phyloP scores from a whole-genome alignment of 2,329 filamentous ascomycete species.

The Elsinoe arachidis region DNA sequence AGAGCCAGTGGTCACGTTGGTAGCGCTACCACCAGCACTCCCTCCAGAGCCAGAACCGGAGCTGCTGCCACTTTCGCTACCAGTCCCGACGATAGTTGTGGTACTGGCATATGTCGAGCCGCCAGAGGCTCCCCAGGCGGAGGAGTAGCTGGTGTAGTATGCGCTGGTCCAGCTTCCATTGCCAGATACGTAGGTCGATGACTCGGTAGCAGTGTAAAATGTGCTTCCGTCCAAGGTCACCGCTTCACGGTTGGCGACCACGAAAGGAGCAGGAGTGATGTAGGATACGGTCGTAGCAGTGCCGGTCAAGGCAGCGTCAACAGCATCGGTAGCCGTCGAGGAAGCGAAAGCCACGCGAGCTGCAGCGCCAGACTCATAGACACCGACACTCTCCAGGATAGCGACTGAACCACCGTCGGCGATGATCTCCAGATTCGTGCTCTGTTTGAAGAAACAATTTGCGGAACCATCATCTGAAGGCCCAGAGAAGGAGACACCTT shows the following conservation, averaged over 20 bases:
- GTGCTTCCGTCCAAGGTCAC: slow-evolving; percentile 25
- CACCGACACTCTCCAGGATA: slow-evolving; percentile 19
- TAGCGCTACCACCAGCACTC: slow-evolving; percentile 17
- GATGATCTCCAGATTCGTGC: slow-evolving; percentile 20
- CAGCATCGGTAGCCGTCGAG: slow-evolving; percentile 16
- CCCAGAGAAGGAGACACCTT: slow-evolving; percentile 25
- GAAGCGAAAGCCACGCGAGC: slow-evolving; percentile 22
- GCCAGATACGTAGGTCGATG: slow-evolving; percentile 20
- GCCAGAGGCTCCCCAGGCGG: slow-evolving; percentile 12
- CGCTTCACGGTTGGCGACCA: slow-evolving; percentile 22
- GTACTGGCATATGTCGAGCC: neutral
- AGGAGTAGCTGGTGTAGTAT: slow-evolving; percentile 12
- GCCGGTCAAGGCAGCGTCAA: neutral
- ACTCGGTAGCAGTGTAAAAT: slow-evolving; percentile 24
- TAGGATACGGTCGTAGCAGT: slow-evolving; percentile 5
- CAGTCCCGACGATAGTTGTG: neutral
- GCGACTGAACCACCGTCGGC: slow-evolving; percentile 24
- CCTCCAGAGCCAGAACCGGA: slow-evolving; percentile 17
- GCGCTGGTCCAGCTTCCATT: slow-evolving; percentile 11
- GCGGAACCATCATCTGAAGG: slow-evolving; percentile 17
- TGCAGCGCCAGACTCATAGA: slow-evolving; percentile 2
- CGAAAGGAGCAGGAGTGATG: slow-evolving; percentile 23
- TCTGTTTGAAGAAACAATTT: slow-evolving; percentile 28
- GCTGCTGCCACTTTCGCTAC: slow-evolving; percentile 6
- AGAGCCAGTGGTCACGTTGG: slow-evolving; percentile 15